Conservation (phyloP, 305 asterid species). For the Solanum hybrid region DNA sequence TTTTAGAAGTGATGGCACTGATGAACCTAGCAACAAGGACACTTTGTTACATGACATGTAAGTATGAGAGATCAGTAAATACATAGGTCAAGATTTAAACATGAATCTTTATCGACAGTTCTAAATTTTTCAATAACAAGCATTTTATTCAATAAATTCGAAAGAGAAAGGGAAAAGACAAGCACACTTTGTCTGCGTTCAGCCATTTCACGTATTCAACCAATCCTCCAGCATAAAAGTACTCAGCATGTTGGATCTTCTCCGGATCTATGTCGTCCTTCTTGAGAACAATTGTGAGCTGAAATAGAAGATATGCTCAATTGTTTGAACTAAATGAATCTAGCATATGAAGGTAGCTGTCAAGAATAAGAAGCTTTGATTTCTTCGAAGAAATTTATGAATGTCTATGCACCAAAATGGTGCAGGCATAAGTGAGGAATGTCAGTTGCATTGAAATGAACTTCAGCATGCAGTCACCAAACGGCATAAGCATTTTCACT, state of each 20-base stretch:
- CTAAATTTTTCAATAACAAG: not conserved
- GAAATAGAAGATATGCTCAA: not conserved
- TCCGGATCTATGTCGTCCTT: constrained; percentile 59
- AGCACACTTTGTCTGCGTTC: constrained; percentile 79
- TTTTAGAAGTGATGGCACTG: not conserved
- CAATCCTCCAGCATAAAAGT: constrained; percentile 89
- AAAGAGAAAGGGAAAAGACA: constrained; percentile 3
- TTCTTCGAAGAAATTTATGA: not conserved
- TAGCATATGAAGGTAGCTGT: constrained; percentile 1
- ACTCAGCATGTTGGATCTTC: constrained; percentile 54
- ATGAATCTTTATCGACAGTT: not conserved
- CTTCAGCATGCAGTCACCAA: not conserved
- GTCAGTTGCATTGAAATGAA: not conserved
- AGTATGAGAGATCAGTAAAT: not conserved
- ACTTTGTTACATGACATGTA: not conserved
- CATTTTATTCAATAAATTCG: not conserved
- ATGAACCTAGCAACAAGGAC: not conserved
- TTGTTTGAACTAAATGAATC: not conserved
- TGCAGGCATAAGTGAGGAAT: not conserved
- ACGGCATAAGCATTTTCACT: not conserved
- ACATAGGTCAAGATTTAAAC: not conserved
- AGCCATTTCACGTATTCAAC: constrained; percentile 86
- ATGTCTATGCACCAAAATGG: constrained; percentile 4
- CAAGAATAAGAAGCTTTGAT: constrained; percentile 2
- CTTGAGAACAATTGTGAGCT: constrained; percentile 61